These are phyloP conservation scores for Oenanthe sinensis DNA, from an alignment of 129 eudicot species.

Conservation along the genomic window DNA sequence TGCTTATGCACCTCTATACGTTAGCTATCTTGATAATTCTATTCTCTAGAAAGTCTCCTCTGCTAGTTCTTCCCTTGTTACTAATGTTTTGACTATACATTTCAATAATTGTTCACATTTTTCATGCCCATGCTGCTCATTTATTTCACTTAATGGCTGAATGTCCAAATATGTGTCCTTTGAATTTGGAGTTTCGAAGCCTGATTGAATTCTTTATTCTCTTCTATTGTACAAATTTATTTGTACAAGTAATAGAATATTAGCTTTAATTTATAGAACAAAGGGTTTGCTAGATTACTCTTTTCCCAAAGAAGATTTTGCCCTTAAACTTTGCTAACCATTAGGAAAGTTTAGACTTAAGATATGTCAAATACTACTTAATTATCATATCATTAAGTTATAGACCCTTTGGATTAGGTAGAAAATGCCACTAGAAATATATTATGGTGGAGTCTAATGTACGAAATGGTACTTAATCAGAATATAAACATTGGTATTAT, in stretches of 20 bases:
- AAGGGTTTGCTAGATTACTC: background rate
- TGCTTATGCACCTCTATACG: background rate
- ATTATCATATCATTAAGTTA: background rate
- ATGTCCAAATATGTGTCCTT: background rate
- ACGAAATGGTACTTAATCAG: background rate
- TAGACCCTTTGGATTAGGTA: constrained; percentile 4
- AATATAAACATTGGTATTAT: background rate
- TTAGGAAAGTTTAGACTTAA: background rate
- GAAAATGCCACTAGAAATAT: background rate
- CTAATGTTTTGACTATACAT: background rate
- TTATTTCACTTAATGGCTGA: background rate
- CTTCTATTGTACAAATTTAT: background rate
- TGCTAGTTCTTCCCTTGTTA: background rate
- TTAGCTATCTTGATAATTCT: background rate
- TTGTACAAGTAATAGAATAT: background rate
- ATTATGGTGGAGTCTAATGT: constrained; percentile 7
- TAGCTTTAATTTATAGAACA: background rate
- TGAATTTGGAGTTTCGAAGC: background rate
- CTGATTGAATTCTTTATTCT: background rate
- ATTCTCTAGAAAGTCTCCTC: constrained; percentile 3
- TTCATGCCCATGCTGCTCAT: background rate
- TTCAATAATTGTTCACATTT: background rate
- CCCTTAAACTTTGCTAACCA: background rate
- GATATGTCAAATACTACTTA: constrained; percentile 9
- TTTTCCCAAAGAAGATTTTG: constrained; percentile 5